Evolutionary conservation across 2,329 filamentous ascomycete genomes (phyloP).

Genomic region (Trichoderma sp.): DNA sequence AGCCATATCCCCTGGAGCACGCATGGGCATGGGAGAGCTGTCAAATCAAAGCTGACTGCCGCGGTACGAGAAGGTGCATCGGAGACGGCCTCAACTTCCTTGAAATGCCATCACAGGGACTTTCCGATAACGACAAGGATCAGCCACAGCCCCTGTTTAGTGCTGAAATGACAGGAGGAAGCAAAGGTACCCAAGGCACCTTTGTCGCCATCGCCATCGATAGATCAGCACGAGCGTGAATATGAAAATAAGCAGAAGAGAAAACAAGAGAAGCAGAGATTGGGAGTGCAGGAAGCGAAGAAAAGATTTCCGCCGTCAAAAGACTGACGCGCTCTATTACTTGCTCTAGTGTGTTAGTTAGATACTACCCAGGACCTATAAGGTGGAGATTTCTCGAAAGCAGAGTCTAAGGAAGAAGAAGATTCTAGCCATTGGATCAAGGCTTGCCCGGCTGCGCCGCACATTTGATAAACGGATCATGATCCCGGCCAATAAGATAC

Average conservation of each 20-base stretch:
- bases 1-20: not conserved
- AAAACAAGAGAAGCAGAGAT: not conserved
- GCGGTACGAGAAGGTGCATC: not conserved
- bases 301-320: not conserved
- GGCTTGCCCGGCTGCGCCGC: not conserved
- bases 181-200: too few relatives aligned
- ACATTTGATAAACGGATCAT: not conserved
- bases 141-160: slow-evolving; percentile 5
- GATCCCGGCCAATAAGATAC: not conserved
- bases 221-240: not conserved
- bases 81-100: not conserved
- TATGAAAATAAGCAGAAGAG: not conserved
- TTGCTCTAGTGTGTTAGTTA: not conserved
- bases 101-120: not conserved
- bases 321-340: not conserved
- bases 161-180: not conserved
- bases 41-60: slow-evolving; percentile 2
- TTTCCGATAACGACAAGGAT: not conserved
- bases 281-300: not conserved
- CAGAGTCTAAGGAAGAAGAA: not conserved
- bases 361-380: not conserved
- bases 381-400: not conserved
- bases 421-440: not conserved
- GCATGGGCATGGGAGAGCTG: not conserved
- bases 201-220: not conserved